Percentiles rank a stretch among this genome's conserved stretches.
Conservation (phyloP, 1,139 yeast genomes). For the Nakaseomyces glabratus region DNA sequence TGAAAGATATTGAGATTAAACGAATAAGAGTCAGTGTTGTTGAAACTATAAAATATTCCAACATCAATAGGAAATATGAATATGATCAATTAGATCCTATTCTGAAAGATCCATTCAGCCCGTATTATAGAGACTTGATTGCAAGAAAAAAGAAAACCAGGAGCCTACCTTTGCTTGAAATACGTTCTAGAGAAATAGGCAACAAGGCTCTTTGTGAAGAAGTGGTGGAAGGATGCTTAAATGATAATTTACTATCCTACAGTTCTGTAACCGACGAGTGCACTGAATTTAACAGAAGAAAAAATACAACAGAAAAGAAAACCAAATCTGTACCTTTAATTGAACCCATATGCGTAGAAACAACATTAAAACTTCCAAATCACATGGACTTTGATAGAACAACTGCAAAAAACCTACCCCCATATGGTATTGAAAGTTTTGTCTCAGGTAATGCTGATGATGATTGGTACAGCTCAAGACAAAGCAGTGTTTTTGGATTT, state of each 20-base stretch:
- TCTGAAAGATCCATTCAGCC: constrained; percentile 31
- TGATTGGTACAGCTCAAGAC: constrained; percentile 5
- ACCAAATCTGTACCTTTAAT: constrained; percentile 19
- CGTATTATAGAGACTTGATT: constrained; percentile 30
- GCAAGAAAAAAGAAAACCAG: constrained; percentile 39
- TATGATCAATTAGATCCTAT: constrained; percentile 46
- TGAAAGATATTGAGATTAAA: constrained; percentile 58
- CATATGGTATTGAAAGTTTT: constrained; percentile 26
- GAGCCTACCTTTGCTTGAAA: constrained; percentile 49
- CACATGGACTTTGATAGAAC: constrained; percentile 13
- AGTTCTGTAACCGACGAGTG: constrained; percentile 38
- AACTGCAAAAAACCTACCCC: constrained; percentile 15
- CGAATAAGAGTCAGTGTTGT: constrained; percentile 63
- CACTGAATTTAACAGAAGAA: constrained; percentile 1
- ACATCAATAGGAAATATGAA: constrained; percentile 46
- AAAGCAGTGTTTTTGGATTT: constrained; percentile 9
- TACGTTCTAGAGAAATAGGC: constrained; percentile 45
- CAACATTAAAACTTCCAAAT: constrained; percentile 23
- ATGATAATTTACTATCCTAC: constrained; percentile 52
- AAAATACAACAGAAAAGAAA: constrained; percentile 4
- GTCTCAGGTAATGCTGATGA: constrained; percentile 2
- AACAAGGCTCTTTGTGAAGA: constrained; percentile 50
- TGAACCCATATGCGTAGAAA: constrained; percentile 27
- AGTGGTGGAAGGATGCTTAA: constrained; percentile 47
- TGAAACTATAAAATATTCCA: constrained; percentile 63